phyloP scores from a whole-genome alignment of 1,284 basidiomycete species.

The Moniliella sp. region DNA sequence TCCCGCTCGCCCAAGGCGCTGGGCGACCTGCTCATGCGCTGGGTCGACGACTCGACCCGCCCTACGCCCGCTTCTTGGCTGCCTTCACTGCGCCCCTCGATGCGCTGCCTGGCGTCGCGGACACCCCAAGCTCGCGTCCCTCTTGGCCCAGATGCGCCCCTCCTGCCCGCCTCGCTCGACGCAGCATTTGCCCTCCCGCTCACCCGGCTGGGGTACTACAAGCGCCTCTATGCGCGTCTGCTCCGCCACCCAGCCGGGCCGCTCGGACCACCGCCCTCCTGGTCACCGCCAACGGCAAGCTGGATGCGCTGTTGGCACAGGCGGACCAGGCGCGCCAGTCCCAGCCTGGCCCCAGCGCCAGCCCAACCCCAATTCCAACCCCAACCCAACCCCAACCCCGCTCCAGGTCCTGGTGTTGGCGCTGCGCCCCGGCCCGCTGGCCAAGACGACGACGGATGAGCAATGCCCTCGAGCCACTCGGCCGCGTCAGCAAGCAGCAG shows the following conservation, averaged over 20 bases:
- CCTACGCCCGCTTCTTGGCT: slow-evolving; percentile 63
- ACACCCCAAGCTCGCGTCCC: slow-evolving; percentile 47
- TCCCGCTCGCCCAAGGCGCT: slow-evolving; percentile 80
- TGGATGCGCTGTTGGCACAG: slow-evolving; percentile 53
- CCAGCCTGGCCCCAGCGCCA: too few species aligned
- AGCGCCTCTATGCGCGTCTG: slow-evolving; percentile 65
- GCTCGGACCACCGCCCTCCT: slow-evolving; percentile 61
- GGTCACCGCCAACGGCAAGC: slow-evolving; percentile 54
- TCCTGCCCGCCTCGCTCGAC: slow-evolving; percentile 41
- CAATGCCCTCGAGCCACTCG: too few species aligned
- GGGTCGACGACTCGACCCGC: slow-evolving; percentile 45
- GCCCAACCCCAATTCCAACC: too few species aligned
- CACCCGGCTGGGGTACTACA: slow-evolving; percentile 65
- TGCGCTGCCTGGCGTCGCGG: slow-evolving; percentile 52
- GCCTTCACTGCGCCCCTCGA: slow-evolving; percentile 62
- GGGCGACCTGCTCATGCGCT: slow-evolving; percentile 85
- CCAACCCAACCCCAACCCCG: too few species aligned
- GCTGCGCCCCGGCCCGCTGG: too few species aligned
- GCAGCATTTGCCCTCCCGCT: slow-evolving; percentile 66
- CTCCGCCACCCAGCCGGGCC: slow-evolving; percentile 71
- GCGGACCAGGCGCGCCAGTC: too few species aligned
- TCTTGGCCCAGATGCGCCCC: slow-evolving; percentile 50
- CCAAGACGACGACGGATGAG: too few species aligned
- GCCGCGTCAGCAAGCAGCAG: too few species aligned
- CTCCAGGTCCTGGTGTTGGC: too few species aligned